phyloP scores from a whole-genome alignment of 2,329 filamentous ascomycete genomes.

The Biscogniauxia mediterranea region DNA sequence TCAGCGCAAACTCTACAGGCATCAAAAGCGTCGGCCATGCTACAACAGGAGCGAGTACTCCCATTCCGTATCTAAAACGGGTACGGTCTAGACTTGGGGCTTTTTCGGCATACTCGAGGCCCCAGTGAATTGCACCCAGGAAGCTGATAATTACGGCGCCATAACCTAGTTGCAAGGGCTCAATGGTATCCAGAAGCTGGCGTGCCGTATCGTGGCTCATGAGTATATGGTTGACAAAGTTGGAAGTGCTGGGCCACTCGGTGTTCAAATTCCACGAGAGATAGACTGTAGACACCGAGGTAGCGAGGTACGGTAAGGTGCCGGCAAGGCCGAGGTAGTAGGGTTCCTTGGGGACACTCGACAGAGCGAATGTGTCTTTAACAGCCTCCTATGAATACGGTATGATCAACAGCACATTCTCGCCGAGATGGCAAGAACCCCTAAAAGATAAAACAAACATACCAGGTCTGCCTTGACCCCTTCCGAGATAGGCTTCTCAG shows the following conservation, averaged over 20 bases:
- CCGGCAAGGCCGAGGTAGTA: slow-evolving; percentile 71
- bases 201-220: slow-evolving; percentile 70
- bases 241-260: slow-evolving; percentile 55
- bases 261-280: slow-evolving; percentile 82
- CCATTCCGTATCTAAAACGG: slow-evolving; percentile 79
- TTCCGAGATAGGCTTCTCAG: slow-evolving; percentile 29
- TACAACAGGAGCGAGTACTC: slow-evolving; percentile 73
- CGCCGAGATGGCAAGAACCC: neutral
- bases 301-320: slow-evolving; percentile 81
- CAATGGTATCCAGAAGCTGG: slow-evolving; percentile 69
- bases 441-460: slow-evolving; percentile 32
- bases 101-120: slow-evolving; percentile 78
- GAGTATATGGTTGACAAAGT: slow-evolving; percentile 62
- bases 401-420: neutral
- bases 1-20: slow-evolving; percentile 80
- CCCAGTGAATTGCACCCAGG: slow-evolving; percentile 91
- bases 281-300: slow-evolving; percentile 78
- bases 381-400: slow-evolving; percentile 52
- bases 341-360: slow-evolving; percentile 64
- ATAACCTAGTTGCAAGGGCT: slow-evolving; percentile 87
- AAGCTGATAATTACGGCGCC: slow-evolving; percentile 93
- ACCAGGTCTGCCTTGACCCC: slow-evolving; percentile 55
- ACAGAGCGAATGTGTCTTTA: slow-evolving; percentile 66
- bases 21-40: slow-evolving; percentile 90
- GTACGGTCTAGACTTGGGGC: slow-evolving; percentile 59